Base-by-base conservation (phyloP, 169 alveolate species). In the Perkinsus olseni region DNA sequence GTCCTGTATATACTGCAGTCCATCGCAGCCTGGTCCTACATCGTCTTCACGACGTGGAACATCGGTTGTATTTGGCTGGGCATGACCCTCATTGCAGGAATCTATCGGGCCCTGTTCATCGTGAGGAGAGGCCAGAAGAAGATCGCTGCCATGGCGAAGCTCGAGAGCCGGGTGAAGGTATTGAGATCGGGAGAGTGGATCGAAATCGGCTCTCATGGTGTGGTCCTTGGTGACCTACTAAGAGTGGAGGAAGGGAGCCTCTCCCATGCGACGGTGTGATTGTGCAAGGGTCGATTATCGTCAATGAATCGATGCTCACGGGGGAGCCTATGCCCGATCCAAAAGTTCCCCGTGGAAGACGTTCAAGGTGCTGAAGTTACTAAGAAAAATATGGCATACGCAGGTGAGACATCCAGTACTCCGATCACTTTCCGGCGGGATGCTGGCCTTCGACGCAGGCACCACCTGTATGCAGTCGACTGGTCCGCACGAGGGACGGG, bases 251-350 rank as follows among this genome's bases (percentile, higher is more conserved):
- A 62, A 62, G 36, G 1, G 82, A 62, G 17, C 82, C 82, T 21
- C 34, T 91, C 21, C 93, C 93, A 0, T 91, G 93, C 39, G 93
- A 91, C 74, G 48, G 93, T 20, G 93, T 91, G 39, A 39, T 91
- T 8, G 36, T 91, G 34, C 38, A 21, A 0, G 93, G 93, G 38
- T 31, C 48, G 0, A 51, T 91, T 0, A 51, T 91, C 40, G 93
- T 91, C 8, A 91, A 91, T 62, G 93, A 91, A 28, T 37, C 74
- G 28, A 91, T 39, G 48, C 74, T 91, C 31, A 91, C 93, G 0
- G 93, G 93, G 0, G 93, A 91, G 38, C 74, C 93, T 31, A 91
- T 91, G 93, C 93, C 93, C 39, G n/a, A 91, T 91, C 37, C 93
- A 91, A n/a, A 91, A 91, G 28, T 91, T 91, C 34, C 39, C 93